Evolutionary conservation across 805 yeast species (phyloP).

Genomic region (Martiniozyma abietophila): DNA sequence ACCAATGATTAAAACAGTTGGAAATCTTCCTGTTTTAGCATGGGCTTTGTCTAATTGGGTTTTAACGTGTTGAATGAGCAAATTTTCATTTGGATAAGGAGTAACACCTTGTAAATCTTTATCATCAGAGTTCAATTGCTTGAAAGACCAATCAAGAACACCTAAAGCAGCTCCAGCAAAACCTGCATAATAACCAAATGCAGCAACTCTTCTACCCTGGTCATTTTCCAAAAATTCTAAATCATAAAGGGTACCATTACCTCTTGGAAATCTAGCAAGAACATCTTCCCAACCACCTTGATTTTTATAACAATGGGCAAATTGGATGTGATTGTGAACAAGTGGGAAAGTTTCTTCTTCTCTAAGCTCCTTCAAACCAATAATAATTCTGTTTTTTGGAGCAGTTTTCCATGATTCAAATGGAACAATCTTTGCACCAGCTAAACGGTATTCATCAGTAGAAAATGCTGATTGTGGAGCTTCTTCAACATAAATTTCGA

Average conservation of each 20-base stretch:
- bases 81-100: constrained; percentile 76
- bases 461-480: constrained; percentile 75
- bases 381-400: constrained; percentile 80
- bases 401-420: constrained; percentile 91
- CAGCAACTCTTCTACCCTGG: constrained; percentile 97
- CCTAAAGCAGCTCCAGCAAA: constrained; percentile 99
- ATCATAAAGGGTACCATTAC: constrained; percentile 86
- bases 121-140: constrained; percentile 59
- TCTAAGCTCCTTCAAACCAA: constrained; percentile 93
- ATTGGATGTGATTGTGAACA: constrained; percentile 92
- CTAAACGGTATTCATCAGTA: constrained; percentile 63
- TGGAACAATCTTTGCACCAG: constrained; percentile 84
- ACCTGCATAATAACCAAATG: constrained; percentile 99
- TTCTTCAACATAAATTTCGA: constrained; percentile 81
- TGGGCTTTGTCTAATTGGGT: constrained; percentile 46
- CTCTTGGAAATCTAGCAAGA: constrained; percentile 77
- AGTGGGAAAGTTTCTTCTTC: constrained; percentile 85
- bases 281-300: constrained; percentile 98
- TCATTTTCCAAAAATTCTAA: constrained; percentile 91
- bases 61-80: constrained; percentile 64
- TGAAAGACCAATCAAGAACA: constrained; percentile 87
- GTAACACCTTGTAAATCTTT: constrained; percentile 70
- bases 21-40: constrained; percentile 53
- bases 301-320: constrained; percentile 97
- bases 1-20: constrained; percentile 84